Base-by-base conservation (phyloP, 192 early-diverging fungal species). In the Chytriomyces hyalinus region DNA sequence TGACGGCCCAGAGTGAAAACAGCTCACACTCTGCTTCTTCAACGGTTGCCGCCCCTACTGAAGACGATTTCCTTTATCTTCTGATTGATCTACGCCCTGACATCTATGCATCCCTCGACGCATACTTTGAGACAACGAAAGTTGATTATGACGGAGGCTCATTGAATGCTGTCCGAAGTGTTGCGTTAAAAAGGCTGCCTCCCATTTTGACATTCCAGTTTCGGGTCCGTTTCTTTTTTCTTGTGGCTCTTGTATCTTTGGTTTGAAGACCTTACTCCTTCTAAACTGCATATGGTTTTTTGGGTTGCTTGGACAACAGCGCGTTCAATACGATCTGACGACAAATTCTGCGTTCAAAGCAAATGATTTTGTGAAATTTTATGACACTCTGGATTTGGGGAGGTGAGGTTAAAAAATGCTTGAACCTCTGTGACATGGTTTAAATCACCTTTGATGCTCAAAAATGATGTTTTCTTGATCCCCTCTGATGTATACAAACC, bases 271-370 rank as follows among this genome's bases (percentile, higher is more conserved):
- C 20, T 57, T 3, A 57, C 2, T 57, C 53, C 5, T 20, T 1
- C 20, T 2, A 36, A 36, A 36, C 0, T 36, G 36, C 36, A 36
- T 36, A 36, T 36, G 36, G 36, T 36, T 57, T 20, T 57, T 57
- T 57, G 15, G 15, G 20, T 57, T 57, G 13, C 53, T 57, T 20
- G 20, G 13, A 20, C 20, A 3, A 13, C 53, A 57, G 43, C n/a
- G 76, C 20, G 76, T 78, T 15, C 67, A 78, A 71, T 78, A 70
- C 51, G 76, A 78, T 72, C 11, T 62, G 10, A 49, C 8, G 24
- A 43, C 49, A 43, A 49, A 61, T 15, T 61, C 22, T 44, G 70
- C 76, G 22, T 36, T 78, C 44, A 78, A 78, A 71, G 51, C 76
- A 28, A 71, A 78, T 44, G 67, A n/a, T 49, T 70, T 70, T 61